These are phyloP conservation scores for Trichosporon asahii DNA, from an alignment of 1,284 basidiomycete species.

Conservation along the genomic window DNA sequence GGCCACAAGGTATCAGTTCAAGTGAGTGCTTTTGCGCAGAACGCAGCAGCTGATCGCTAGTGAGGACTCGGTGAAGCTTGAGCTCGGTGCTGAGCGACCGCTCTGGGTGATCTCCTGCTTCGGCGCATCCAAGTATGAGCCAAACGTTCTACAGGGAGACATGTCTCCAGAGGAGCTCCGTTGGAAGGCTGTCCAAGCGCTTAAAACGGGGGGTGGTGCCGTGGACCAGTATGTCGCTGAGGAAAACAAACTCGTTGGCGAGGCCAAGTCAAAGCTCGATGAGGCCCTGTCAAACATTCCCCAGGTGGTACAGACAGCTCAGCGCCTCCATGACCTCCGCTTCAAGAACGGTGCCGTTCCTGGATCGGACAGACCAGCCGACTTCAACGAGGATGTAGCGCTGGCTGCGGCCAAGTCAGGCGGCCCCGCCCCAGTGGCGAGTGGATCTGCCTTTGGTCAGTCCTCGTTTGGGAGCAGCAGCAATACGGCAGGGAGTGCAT, in stretches of 20 bases:
- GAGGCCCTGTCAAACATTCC: constrained; percentile 32
- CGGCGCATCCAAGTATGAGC: constrained; percentile 68
- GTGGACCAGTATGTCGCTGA: constrained; percentile 34
- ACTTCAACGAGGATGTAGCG: constrained; percentile 37
- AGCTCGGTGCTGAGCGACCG: constrained; percentile 55
- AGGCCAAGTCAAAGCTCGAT: constrained; percentile 31
- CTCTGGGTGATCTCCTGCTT: constrained; percentile 79
- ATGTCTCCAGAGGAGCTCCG: constrained; percentile 77
- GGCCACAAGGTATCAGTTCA: constrained; percentile 36
- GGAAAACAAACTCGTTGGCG: constrained; percentile 30
- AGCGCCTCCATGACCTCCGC: constrained; percentile 43
- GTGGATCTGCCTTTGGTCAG: constrained; percentile 3
- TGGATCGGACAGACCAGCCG: constrained; percentile 29
- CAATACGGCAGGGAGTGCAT: not conserved
- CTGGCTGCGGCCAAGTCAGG: constrained; percentile 11
- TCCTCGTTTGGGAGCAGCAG: not conserved
- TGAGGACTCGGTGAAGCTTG: constrained; percentile 36
- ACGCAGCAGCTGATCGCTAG: constrained; percentile 21
- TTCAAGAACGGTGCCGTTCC: constrained; percentile 25
- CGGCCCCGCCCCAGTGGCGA: not conserved
- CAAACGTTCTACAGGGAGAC: constrained; percentile 67
- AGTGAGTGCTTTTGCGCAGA: constrained; percentile 25
- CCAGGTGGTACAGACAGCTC: constrained; percentile 29
- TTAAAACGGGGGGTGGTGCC: constrained; percentile 8
- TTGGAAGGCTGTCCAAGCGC: constrained; percentile 62